A percentile compares a stretch with the other conserved stretches of the same genome.
Conservation (phyloP, 306 rosid species). For the Quillaja saponaria region DNA sequence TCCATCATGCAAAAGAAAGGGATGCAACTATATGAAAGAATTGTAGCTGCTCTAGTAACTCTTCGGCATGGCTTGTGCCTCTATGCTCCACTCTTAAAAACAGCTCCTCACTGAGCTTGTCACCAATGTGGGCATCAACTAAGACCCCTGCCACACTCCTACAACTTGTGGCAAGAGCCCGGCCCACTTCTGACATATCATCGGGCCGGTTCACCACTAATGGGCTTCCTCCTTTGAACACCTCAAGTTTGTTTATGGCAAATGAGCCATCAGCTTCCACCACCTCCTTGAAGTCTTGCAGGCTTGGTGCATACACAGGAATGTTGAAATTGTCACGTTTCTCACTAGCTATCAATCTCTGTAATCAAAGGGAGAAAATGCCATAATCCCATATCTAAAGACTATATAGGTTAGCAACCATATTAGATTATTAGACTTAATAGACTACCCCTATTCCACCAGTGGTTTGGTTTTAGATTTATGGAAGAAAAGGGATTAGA, state of each 20-base stretch:
- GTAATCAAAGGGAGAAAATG: background rate
- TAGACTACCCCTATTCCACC: too few species aligned
- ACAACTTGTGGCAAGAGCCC: constrained; percentile 73
- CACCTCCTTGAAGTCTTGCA: constrained; percentile 86
- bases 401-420: too few species aligned
- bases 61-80: constrained; percentile 66
- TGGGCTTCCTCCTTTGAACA: constrained; percentile 97
- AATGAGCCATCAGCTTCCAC: constrained; percentile 86
- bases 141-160: constrained; percentile 82
- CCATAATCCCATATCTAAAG: too few species aligned
- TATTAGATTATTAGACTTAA: too few species aligned
- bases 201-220: constrained; percentile 75
- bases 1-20: constrained; percentile 54
- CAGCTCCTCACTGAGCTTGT: constrained; percentile 67
- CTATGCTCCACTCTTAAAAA: constrained; percentile 61
- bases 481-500: too few species aligned
- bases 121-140: constrained; percentile 93
- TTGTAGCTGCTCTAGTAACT: constrained; percentile 71
- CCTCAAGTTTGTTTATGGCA: constrained; percentile 76
- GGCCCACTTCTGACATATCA: constrained; percentile 65
- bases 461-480: too few species aligned
- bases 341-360: constrained; percentile 75
- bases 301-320: constrained; percentile 85
- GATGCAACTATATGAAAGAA: constrained; percentile 95
- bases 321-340: constrained; percentile 80